Percentiles rank a stretch among this genome's conserved stretches.
phyloP scores from a whole-genome alignment of 2,329 filamentous ascomycete genomes.

The Aspergillus uvarum region DNA sequence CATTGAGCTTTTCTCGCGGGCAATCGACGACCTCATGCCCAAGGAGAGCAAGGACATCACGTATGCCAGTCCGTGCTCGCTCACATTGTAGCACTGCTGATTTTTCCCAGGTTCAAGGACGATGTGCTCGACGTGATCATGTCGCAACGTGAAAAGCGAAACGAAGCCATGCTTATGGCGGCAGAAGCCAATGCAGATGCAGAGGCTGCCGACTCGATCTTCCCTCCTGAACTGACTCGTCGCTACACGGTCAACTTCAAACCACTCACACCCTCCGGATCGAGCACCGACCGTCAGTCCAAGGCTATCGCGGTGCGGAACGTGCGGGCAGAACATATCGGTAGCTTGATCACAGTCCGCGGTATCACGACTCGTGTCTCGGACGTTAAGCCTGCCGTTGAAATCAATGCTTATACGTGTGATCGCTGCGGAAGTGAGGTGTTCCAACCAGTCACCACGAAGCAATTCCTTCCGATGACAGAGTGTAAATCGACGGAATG shows the following conservation, averaged over 20 bases:
- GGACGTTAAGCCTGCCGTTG: slow-evolving; percentile 95
- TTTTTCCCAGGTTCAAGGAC: slow-evolving; percentile 76
- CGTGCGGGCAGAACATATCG: slow-evolving; percentile 88
- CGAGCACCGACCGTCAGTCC: slow-evolving; percentile 57
- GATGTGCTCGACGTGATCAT: slow-evolving; percentile 96
- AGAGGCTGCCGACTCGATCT: slow-evolving; percentile 69
- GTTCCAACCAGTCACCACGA: slow-evolving; percentile 91
- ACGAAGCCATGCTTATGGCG: slow-evolving; percentile 70
- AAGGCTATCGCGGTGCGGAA: slow-evolving; percentile 86
- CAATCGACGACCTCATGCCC: slow-evolving; percentile 84
- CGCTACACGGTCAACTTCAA: slow-evolving; percentile 97
- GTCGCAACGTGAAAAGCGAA: slow-evolving; percentile 83
- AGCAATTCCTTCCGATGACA: slow-evolving; percentile 82
- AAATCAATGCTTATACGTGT: slow-evolving; percentile 96
- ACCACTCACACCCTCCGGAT: slow-evolving; percentile 72
- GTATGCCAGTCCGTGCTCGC: slow-evolving; percentile 48
- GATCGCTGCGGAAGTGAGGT: slow-evolving; percentile 96
- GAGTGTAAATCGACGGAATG: slow-evolving; percentile 91
- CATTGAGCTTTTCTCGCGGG: slow-evolving; percentile 83
- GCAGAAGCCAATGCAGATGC: slow-evolving; percentile 66
- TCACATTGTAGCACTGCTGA: slow-evolving; percentile 18
- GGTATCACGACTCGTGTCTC: slow-evolving; percentile 94
- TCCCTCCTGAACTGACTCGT: slow-evolving; percentile 86
- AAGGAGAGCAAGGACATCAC: slow-evolving; percentile 73
- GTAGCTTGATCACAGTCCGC: slow-evolving; percentile 87